A percentile compares a stretch with the other conserved stretches of the same genome.
phyloP scores from a whole-genome alignment of 1,139 yeast species.

The Ogataea hybrid region DNA sequence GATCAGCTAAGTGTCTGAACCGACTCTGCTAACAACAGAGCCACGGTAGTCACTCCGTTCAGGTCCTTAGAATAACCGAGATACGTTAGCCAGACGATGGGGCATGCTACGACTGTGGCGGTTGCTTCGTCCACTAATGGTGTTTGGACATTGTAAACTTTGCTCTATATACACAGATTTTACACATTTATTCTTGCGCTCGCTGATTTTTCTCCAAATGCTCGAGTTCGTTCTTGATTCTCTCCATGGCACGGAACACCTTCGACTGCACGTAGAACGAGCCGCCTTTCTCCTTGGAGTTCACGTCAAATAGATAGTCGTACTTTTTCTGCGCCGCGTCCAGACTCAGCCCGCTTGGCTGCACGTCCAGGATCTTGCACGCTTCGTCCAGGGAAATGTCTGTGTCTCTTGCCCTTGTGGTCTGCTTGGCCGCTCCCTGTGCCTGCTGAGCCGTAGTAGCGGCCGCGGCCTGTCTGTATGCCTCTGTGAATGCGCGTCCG shows the following conservation, averaged over 20 bases:
- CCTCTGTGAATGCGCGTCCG: conserved; percentile 95
- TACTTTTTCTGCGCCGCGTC: conserved; percentile 74
- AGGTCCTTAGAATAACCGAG: conserved; percentile 61
- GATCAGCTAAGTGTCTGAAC: conserved; percentile 49
- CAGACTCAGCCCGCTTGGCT: conserved; percentile 48
- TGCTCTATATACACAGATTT: conserved; percentile 16
- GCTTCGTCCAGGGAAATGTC: conserved; percentile 90
- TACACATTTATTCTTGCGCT: conserved; percentile 21
- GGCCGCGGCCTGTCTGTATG: conserved; percentile 94
- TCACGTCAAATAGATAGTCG: conserved; percentile 80
- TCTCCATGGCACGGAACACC: conserved; percentile 80
- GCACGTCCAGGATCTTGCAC: conserved; percentile 83
- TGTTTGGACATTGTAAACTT: conserved; percentile 42
- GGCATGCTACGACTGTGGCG: conserved; percentile 11
- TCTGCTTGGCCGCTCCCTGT: conserved; percentile 43
- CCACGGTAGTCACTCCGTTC: conserved; percentile 71
- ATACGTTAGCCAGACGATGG: conserved; percentile 38
- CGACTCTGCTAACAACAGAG: conserved; percentile 62
- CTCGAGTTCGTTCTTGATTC: conserved; percentile 52
- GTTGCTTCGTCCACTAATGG: conserved; percentile 27
- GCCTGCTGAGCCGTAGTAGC: conserved; percentile 73
- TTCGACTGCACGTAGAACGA: conserved; percentile 90
- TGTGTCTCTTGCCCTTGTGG: conserved; percentile 46
- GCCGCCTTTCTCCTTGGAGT: conserved; percentile 91
- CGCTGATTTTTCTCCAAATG: conserved; percentile 38